Base-by-base conservation (phyloP, 495 filamentous ascomycete species). In the Pseudotulostoma volvatum region DNA sequence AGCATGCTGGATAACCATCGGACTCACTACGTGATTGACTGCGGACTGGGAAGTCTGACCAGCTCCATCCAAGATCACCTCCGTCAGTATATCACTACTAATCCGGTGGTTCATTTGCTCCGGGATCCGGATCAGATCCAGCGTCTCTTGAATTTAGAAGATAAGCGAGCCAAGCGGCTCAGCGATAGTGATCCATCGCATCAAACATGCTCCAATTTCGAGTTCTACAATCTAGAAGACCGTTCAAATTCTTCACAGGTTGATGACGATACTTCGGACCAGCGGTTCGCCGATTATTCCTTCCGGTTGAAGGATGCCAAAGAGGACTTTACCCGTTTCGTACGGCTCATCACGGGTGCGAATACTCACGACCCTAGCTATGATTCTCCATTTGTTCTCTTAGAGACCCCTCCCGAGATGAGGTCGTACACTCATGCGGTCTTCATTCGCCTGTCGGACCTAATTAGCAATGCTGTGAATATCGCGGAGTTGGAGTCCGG, bases 101-200 rank as follows among this genome's bases (percentile, higher is more conserved):
- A 86, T 47, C 81, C 82, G 0, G 77, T 90, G 13, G 69, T 87
- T 2, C 77, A 90, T 44, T 54, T 87, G 18, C 63, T 81, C 30
- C 69, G 82, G 17, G 77, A 84, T 45, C 73, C 72, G 46, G 64
- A 73, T 37, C 72, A 74, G 33, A 73, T 87, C 28, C 68, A 71
- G 28, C 58, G 60, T n/a, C 55, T 82, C 20, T 54, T 85, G n/a
- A 66, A 75, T 7, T 52, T 75, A 11, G 62, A 67, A 16, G 70
- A 81, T 25, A 67, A 66, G 42, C 58, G 74, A 37, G 53, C 60
- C 51, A 42, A 59, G 44, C 47, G 74, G 44, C 46, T 79, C 44
- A 56, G 65, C 55, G 50, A 70, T 51, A 48, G 62, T 50, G 56
- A 77, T 49, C 59, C 70, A 16, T 53, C 60, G 35, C 67, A 79